phyloP scores from a whole-genome alignment of 176 grass and related monocot species.

The Zoysia japonica region DNA sequence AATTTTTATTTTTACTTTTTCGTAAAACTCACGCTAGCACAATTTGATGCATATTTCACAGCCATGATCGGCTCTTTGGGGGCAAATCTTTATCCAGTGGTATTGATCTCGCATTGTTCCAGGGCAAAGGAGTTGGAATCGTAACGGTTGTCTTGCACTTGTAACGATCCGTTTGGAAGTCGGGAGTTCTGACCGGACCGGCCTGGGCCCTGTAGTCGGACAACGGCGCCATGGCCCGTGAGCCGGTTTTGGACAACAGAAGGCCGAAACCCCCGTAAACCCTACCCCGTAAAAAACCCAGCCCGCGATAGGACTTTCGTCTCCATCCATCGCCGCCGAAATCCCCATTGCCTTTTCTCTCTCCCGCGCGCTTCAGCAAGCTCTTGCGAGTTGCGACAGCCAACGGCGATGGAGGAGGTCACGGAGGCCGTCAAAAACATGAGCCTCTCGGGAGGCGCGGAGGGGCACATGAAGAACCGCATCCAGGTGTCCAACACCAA shows the following conservation, averaged over 20 bases:
- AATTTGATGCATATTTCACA: too few relatives aligned
- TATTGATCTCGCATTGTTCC: too few relatives aligned
- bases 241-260: neutral
- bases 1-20: too few relatives aligned
- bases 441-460: conserved; percentile 40
- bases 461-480: conserved; percentile 81
- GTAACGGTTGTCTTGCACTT: neutral
- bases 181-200: neutral
- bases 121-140: neutral
- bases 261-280: conserved; percentile 26
- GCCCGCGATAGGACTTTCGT: neutral
- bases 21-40: too few relatives aligned
- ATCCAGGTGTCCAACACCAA: conserved; percentile 97
- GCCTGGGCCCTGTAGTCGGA: neutral
- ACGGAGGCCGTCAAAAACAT: conserved; percentile 75
- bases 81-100: too few relatives aligned
- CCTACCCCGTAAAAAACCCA: conserved; percentile 49
- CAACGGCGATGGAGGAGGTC: conserved; percentile 69
- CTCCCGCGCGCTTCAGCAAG: neutral
- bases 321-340: neutral
- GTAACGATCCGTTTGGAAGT: neutral
- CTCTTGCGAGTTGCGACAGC: neutral
- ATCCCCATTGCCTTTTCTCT: neutral
- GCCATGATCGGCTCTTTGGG: too few relatives aligned
- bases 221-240: neutral